Conservation (phyloP, 2,329 filamentous ascomycete species). For the Colletotrichum plurivorum region DNA sequence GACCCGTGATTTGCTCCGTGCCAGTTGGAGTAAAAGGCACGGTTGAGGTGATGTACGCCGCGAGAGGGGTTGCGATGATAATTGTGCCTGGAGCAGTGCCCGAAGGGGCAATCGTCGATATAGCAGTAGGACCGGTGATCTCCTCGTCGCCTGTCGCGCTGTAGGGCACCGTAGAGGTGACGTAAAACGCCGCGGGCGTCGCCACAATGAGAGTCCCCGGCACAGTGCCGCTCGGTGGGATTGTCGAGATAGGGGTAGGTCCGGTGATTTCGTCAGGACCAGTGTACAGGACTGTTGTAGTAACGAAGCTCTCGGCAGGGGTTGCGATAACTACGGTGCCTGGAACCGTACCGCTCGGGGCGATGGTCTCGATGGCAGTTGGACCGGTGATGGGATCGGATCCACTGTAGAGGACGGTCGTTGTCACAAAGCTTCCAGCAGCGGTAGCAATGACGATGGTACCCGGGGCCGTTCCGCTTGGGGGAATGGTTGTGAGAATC, state of each 20-base stretch:
- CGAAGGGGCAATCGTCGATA: conserved; percentile 5
- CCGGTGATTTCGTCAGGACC: conserved; percentile 3
- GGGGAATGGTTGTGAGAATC: conserved; percentile 9
- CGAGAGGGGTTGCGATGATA: background rate
- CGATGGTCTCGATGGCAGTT: conserved; percentile 26
- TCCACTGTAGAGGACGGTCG: conserved; percentile 22
- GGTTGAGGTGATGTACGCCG: background rate
- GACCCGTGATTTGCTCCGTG: conserved; percentile 1
- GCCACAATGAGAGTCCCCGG: conserved; percentile 9
- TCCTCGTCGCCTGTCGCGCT: conserved; percentile 1
- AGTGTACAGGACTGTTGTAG: conserved; percentile 19
- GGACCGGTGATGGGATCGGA: background rate
- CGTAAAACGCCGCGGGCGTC: background rate
- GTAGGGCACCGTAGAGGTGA: conserved; percentile 9
- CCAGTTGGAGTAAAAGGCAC: background rate
- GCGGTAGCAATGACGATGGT: conserved; percentile 24
- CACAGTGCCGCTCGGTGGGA: conserved; percentile 22
- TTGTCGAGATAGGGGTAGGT: conserved; percentile 24
- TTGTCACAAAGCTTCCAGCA: conserved; percentile 18
- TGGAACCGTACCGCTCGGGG: conserved; percentile 23
- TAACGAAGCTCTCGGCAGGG: conserved; percentile 23
- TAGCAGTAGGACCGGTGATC: background rate
- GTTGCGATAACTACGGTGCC: conserved; percentile 25
- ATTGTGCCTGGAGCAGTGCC: conserved; percentile 7
- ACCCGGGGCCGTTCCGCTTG: conserved; percentile 25